phyloP scores from a whole-genome alignment of 1,284 basidiomycete genomes.

The Sphagnurus paluster region DNA sequence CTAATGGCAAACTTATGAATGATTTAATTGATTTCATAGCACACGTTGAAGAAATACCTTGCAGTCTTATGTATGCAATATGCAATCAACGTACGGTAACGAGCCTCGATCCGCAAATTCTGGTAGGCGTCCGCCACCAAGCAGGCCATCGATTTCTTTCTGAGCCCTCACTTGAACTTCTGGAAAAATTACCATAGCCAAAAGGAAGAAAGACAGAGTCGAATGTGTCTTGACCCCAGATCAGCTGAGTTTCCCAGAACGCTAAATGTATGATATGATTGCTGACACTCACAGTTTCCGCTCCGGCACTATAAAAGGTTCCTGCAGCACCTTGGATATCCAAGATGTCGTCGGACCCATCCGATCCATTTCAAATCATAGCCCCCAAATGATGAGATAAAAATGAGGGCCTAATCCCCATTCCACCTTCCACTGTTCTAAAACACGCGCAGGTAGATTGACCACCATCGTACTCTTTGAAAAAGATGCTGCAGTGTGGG shows the following conservation, averaged over 20 bases:
- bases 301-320: neutral
- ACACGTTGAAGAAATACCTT: too few relatives aligned
- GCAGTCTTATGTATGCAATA: slow-evolving; percentile 35
- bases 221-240: slow-evolving; percentile 4
- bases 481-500: slow-evolving; percentile 81
- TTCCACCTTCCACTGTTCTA: too few relatives aligned
- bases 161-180: slow-evolving; percentile 43
- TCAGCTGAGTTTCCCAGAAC: neutral
- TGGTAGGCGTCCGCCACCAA: slow-evolving; percentile 42
- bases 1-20: too few relatives aligned
- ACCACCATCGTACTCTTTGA: slow-evolving; percentile 89
- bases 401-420: neutral
- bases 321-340: neutral
- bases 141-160: slow-evolving; percentile 42
- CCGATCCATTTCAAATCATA: neutral
- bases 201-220: slow-evolving; percentile 27
- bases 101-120: slow-evolving; percentile 31
- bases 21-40: too few relatives aligned
- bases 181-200: slow-evolving; percentile 45
- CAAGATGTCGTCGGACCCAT: neutral
- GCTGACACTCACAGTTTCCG: neutral
- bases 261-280: too few relatives aligned
- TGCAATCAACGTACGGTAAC: slow-evolving; percentile 28
- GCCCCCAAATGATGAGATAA: neutral
- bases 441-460: slow-evolving; percentile 90